Evolutionary conservation across 108 stramenopile species (phyloP).

Genomic region (Pseudonitzschia multistriata): DNA sequence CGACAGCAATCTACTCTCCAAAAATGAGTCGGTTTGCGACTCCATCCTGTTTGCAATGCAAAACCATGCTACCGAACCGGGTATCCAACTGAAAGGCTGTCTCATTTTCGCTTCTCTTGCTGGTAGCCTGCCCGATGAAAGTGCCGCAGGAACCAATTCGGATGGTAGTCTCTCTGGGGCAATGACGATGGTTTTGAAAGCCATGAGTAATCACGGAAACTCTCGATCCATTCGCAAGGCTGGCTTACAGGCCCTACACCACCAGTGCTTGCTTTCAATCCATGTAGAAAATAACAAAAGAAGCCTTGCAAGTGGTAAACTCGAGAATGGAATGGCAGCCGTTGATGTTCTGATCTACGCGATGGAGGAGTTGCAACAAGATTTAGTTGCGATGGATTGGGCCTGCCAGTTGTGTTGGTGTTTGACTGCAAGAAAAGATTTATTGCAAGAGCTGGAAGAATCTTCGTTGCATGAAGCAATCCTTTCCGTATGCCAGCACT

Average conservation of each 20-base stretch:
- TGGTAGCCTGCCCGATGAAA: constrained; percentile 28
- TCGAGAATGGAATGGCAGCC: constrained; percentile 31
- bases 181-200: constrained; percentile 28
- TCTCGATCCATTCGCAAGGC: constrained; percentile 28
- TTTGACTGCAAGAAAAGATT: constrained; percentile 37
- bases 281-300: constrained; percentile 39
- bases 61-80: constrained; percentile 26
- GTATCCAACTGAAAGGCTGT: constrained; percentile 44
- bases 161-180: constrained; percentile 48
- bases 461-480: constrained; percentile 16
- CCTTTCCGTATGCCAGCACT: constrained; percentile 14
- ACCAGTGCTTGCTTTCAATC: constrained; percentile 37
- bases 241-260: constrained; percentile 46
- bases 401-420: constrained; percentile 40
- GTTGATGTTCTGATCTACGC: constrained; percentile 31
- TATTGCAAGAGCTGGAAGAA: constrained; percentile 15
- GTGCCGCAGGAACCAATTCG: not conserved
- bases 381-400: constrained; percentile 34
- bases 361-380: constrained; percentile 25
- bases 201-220: constrained; percentile 35
- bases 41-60: constrained; percentile 47
- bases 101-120: constrained; percentile 41
- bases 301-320: constrained; percentile 21
- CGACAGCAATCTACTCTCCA: constrained; percentile 15
- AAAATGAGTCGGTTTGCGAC: constrained; percentile 35